Base-by-base conservation (phyloP, 1,284 basidiomycete genomes). In the Rhodotorula sp. region DNA sequence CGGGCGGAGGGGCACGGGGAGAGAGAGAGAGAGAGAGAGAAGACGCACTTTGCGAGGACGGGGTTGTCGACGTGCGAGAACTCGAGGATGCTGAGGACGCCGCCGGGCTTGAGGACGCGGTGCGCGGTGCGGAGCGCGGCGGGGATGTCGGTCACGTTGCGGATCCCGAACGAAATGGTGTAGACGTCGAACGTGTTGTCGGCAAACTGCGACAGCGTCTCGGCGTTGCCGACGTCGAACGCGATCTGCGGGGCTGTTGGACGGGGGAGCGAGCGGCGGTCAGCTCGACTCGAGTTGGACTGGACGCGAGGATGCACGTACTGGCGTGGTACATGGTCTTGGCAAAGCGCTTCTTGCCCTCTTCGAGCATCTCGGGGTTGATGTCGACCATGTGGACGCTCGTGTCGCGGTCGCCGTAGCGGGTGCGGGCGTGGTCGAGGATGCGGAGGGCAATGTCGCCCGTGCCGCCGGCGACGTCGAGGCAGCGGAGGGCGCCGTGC, bases 81-180 rank as follows among this genome's bases (percentile, higher is more conserved):
- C 82, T 99, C 97, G 68, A 99, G 87, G 79, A 94, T 97, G 25
- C 93, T 92, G 81, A 99, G 97, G 9, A 89, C 91, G 66, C 94
- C 97, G 76, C 97, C 97, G 0, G 96, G 96, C 82, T 97, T 98
- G 65, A 99, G 86, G 17, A 99, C 94, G 25, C 97, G 88, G 81
- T 97, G 41, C 23, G 63, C 63, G 14, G 49, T 94, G 71, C 86
- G 85, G 56, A 99, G 85, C 23, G 95, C 97, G 41, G 88, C 88
- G 16, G 92, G 90, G 74, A 98, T 88, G 67, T 92, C 92, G 14
- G 97, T 99, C 85, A 93, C 97, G 81, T 99, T 99, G 64, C 97
- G 87, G 77, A 99, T 99, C 48, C 97, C 96, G 80, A 99, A 99
- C 0, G 97, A 94, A 80, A 99, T 98, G 34, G 97, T 99, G 84